Base-by-base conservation (phyloP, 1,284 basidiomycete genomes). In the Chondrostereum purpureum region DNA sequence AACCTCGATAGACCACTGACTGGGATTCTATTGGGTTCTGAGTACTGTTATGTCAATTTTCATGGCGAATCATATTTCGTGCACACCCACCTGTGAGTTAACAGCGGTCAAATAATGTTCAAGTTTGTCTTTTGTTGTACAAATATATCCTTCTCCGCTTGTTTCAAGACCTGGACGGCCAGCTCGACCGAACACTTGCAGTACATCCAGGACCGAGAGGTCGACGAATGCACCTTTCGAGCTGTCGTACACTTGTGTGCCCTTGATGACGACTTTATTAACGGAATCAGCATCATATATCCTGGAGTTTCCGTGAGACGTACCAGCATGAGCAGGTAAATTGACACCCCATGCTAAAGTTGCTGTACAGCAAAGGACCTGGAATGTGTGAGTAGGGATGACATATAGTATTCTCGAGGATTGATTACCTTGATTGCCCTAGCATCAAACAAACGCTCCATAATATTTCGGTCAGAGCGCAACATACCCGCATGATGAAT, bases 401-500 rank as follows among this genome's bases (percentile, higher is more conserved):
- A 36, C 24, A 20, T 37, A 31, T 5, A 48, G 22, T 21, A 45
- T 1, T 10, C 5, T 27, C 3, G n/a, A 17, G 16, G 33, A 5
- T 24, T 33, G 23, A 31, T 14, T 27, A 92, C 92, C 75, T 96
- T 97, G 58, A 99, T 94, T 10, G 82, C 86, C 54, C 84, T 80
- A 10, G 88, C 83, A 57, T 90, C 89, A 55, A 99, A 99, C 80
- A 98, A 83, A 56, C 82, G 74, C 66, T 99, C 96, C 81, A 92
- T 95, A 72, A 99, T 78, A 59, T 92, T 98, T 50, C 96, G 76
- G 61, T 99, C 96, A 2, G 83, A 80, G 37, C 96, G 77, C 47
- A 99, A 68, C 96, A 99, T 99, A 18, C 96, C 96, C 22, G 96
- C 96, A 65, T 99, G 95, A 64, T 99, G 97, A 39, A 99, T 99